A percentile compares a stretch with the other conserved stretches of the same genome.
Conservation (phyloP, 2,329 filamentous ascomycete species). For the Colletotrichum sp. region DNA sequence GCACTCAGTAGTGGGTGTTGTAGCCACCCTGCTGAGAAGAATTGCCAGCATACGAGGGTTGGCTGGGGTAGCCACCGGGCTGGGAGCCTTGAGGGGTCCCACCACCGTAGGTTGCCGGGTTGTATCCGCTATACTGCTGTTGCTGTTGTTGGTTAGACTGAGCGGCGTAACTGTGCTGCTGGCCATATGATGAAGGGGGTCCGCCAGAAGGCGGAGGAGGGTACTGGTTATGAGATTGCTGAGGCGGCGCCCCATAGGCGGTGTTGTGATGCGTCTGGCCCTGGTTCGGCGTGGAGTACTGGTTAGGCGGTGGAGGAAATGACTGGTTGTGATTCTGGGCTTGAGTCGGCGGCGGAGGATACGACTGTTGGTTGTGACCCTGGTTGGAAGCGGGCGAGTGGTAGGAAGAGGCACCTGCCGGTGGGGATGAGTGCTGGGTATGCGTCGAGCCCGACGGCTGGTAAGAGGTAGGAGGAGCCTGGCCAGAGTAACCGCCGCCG, state of each 20-base stretch:
- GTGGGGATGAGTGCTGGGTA: slow-evolving; percentile 28
- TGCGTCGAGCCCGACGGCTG: slow-evolving; percentile 39
- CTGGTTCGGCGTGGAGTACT: slow-evolving; percentile 18
- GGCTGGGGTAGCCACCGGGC: slow-evolving; percentile 36
- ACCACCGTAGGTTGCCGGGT: slow-evolving; percentile 31
- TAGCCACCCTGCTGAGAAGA: slow-evolving; percentile 22
- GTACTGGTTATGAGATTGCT: slow-evolving; percentile 24
- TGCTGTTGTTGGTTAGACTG: slow-evolving; percentile 23
- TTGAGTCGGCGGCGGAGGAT: slow-evolving; percentile 23
- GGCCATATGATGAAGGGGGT: slow-evolving; percentile 16
- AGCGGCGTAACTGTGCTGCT: slow-evolving; percentile 19
- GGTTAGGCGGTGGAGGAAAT: slow-evolving; percentile 22
- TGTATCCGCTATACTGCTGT: slow-evolving; percentile 29
- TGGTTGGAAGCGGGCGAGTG: slow-evolving; percentile 28
- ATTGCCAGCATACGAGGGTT: slow-evolving; percentile 23
- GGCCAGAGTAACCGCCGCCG: slow-evolving; percentile 62
- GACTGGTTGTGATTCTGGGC: slow-evolving; percentile 7
- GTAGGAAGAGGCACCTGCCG: slow-evolving; percentile 34
- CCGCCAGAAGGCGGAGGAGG: slow-evolving; percentile 17
- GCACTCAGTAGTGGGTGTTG: slow-evolving; percentile 13
- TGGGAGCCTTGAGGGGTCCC: slow-evolving; percentile 30
- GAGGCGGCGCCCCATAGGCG: slow-evolving; percentile 16
- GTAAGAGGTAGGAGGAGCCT: slow-evolving; percentile 67
- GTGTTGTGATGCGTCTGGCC: slow-evolving; percentile 22
- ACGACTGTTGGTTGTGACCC: slow-evolving; percentile 21